Percentiles rank a stretch among this genome's conserved stretches.
These are phyloP conservation scores for Tricholoma flavovirens DNA, from an alignment of 768 basidiomycete species.

Conservation along the genomic window DNA sequence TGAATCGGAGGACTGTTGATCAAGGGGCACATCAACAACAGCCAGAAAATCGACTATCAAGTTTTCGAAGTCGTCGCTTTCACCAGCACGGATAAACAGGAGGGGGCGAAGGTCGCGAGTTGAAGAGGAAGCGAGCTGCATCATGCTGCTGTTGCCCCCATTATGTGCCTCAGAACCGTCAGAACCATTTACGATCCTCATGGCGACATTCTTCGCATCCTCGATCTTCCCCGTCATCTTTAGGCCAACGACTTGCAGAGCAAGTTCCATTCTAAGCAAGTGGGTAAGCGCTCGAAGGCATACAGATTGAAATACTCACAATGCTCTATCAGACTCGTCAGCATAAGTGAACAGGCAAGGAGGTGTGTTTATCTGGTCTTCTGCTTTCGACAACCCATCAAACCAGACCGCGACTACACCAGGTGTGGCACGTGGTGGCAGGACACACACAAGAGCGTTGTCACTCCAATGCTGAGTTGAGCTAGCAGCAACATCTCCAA, in stretches of 20 bases:
- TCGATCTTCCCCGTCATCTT: conserved; percentile 97
- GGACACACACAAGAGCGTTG: conserved; percentile 84
- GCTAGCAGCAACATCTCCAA: conserved; percentile 77
- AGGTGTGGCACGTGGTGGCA: conserved; percentile 76
- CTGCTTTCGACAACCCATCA: conserved; percentile 62
- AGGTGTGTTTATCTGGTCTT: conserved; percentile 41
- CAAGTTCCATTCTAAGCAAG: conserved; percentile 79
- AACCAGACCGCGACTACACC: conserved; percentile 92
- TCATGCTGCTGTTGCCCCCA: conserved; percentile 31
- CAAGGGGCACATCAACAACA: conserved; percentile 62
- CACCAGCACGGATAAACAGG: conserved; percentile 47
- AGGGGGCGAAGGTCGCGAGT: conserved; percentile 52
- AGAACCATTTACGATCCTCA: conserved; percentile 84
- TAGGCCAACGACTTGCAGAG: conserved; percentile 89
- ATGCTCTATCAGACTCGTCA: conserved; percentile 82
- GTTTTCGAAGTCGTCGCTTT: conserved; percentile 62
- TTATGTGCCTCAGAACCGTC: conserved; percentile 40
- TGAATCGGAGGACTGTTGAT: conserved; percentile 33
- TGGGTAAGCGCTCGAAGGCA: conserved; percentile 7
- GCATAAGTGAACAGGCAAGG: conserved; percentile 82
- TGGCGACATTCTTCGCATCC: conserved; percentile 87
- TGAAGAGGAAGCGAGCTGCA: conserved; percentile 35
- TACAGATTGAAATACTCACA: conserved; percentile 48
- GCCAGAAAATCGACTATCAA: conserved; percentile 78
- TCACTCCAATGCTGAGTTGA: conserved; percentile 90